Evolutionary conservation across 1,284 basidiomycete genomes (phyloP), one percentile per base, ranked within the genome.

Genomic region (Trichosporon coremiiforme): DNA sequence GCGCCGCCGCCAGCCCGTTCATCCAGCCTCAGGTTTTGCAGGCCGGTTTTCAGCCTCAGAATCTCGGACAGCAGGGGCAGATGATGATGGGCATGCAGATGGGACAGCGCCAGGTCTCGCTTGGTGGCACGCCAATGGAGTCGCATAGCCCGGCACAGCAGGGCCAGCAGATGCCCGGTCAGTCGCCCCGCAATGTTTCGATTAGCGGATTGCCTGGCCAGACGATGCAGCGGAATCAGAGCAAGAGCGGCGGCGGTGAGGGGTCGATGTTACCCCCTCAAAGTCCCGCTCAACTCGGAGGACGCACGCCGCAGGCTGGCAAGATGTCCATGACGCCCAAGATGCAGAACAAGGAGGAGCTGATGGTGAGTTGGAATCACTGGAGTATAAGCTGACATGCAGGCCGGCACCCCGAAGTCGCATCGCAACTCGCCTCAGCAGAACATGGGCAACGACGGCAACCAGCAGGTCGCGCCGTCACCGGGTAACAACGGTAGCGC

Each of bases 241-340:
- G 79, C 70, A 78, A 79, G 68, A 75, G 74, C 17, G 72, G 68
- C 4, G 68, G 65, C 13, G 66, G 63, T 22, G 72, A 74, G 50
- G 78, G 78, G 8, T 74, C 78, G 17, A 81, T 81, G 81, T 73
- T 79, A 22, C 80, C 81, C 4, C 81, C 81, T 31, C 78, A 80
- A 38, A 76, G 75, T 66, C 80, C 79, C 1, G 79, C 77, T 41
- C 74, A 29, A 68, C 71, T 45, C 67, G 76, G 36, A 75, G 73
- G 35, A 80, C 79, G 33, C 77, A 60, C 79, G 0, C 79, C 78
- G 64, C 74, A 74, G 6, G 55, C 66, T 15, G 66, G 53, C n/a
- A 68, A 71, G 45, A 29, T 71, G 25, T 50, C 66, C 12, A 70
- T 74, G 67, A 70, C 73, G 33, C 69, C 70, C 1, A 74, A 74